Conservation (phyloP, 73 alveolate genomes). For the Tetrahymena malaccensis region DNA sequence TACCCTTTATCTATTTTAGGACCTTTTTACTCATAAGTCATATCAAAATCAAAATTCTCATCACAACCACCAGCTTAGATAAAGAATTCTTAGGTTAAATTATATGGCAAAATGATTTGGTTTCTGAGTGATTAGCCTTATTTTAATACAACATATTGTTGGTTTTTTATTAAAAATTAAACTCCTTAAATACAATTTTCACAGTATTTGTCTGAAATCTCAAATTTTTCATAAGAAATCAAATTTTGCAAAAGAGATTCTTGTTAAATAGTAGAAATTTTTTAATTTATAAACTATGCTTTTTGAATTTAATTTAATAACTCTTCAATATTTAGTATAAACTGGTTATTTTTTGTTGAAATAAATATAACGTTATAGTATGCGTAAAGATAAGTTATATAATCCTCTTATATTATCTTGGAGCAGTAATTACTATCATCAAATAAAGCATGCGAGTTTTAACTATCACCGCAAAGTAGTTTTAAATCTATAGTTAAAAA, state of each 20-base stretch:
- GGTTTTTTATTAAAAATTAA: background rate
- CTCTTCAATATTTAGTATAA: background rate
- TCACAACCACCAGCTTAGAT: background rate
- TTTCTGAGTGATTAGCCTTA: background rate
- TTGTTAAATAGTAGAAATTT: background rate
- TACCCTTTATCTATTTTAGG: background rate
- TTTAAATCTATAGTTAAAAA: background rate
- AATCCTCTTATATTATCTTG: background rate
- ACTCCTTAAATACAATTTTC: background rate
- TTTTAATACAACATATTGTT: background rate
- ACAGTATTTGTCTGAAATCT: background rate
- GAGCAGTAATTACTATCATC: background rate
- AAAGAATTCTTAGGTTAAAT: background rate
- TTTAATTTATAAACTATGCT: background rate
- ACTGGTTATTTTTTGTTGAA: background rate
- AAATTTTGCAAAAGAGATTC: background rate
- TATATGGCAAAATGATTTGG: background rate
- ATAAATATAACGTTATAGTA: background rate
- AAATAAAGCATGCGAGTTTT: background rate
- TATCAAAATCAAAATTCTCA: background rate
- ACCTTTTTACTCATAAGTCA: background rate
- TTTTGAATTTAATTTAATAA: too few relatives aligned
- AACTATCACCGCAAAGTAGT: background rate
- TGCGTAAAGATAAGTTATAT: background rate
- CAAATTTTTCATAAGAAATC: background rate